Conservation (phyloP, 1,284 basidiomycete genomes). For the Ustilago shanxiensis region DNA sequence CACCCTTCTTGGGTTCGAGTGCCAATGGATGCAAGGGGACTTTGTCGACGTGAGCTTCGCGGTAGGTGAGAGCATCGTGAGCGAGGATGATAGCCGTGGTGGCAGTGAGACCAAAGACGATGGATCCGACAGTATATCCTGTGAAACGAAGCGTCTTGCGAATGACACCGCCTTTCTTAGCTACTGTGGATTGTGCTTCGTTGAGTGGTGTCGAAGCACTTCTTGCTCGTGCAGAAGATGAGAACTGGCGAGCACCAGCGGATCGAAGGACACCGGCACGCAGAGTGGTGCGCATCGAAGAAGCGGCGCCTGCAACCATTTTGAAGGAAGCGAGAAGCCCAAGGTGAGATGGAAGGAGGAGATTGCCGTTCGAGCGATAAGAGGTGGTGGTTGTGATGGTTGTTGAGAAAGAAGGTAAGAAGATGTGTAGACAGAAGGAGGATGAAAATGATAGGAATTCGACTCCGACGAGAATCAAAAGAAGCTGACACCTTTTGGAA, state of each 20-base stretch:
- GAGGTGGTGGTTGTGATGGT: not conserved
- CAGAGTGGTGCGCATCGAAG: conserved; percentile 9
- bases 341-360: too few relatives aligned
- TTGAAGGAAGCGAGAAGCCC: too few relatives aligned
- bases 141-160: conserved; percentile 29
- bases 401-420: not conserved
- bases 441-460: not conserved
- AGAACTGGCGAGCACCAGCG: conserved; percentile 9
- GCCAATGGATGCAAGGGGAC: conserved; percentile 57
- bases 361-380: not conserved
- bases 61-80: conserved; percentile 63
- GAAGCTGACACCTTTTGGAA: too few relatives aligned
- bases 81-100: conserved; percentile 54
- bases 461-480: too few relatives aligned
- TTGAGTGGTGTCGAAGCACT: conserved; percentile 38
- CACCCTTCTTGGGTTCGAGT: conserved; percentile 55
- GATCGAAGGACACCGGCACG: conserved; percentile 7
- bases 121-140: conserved; percentile 47
- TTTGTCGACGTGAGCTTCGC: conserved; percentile 56
- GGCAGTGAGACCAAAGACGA: conserved; percentile 58
- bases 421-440: not conserved
- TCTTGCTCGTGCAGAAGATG: conserved; percentile 5
- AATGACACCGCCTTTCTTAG: conserved; percentile 26
- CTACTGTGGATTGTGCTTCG: conserved; percentile 13
- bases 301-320: conserved; percentile 26